Evolutionary conservation across 192 early-diverging fungal genomes (phyloP).

Genomic region (Backusella australiensis): DNA sequence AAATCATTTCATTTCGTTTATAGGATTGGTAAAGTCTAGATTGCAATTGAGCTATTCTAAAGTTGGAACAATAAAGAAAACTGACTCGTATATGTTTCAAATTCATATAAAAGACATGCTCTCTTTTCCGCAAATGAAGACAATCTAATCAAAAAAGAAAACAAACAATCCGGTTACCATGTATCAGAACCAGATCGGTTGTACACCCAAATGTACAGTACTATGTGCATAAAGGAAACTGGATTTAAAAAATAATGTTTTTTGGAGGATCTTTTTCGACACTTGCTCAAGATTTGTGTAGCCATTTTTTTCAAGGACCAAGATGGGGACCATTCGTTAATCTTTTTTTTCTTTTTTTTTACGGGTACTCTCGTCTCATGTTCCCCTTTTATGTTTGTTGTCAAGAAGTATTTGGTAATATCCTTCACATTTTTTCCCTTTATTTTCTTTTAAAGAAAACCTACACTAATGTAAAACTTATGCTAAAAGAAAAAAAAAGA

Average conservation of each 20-base stretch:
- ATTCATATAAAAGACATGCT: not conserved
- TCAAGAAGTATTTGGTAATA: not conserved
- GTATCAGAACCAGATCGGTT: conserved; percentile 1
- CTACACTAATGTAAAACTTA: not conserved
- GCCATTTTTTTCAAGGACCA: not conserved
- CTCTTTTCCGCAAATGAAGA: not conserved
- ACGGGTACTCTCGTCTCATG: not conserved
- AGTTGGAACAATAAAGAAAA: not conserved
- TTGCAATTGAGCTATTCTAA: not conserved
- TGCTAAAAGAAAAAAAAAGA: not conserved
- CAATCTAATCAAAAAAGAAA: not conserved
- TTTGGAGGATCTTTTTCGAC: not conserved
- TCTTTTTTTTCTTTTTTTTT: not conserved
- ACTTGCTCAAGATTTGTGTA: not conserved
- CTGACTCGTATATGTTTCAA: not conserved
- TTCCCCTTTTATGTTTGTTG: not conserved
- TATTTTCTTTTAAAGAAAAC: not conserved
- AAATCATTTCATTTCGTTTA: not conserved
- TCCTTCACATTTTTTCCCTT: not conserved
- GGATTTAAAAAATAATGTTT: not conserved
- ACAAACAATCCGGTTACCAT: not conserved
- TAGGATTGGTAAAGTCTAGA: not conserved
- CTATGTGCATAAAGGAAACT: conserved; percentile 2
- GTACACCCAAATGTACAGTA: not conserved
- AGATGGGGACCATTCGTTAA: not conserved